Base-by-base conservation (phyloP, 805 yeast genomes). In the Kuraishia piskuri region DNA sequence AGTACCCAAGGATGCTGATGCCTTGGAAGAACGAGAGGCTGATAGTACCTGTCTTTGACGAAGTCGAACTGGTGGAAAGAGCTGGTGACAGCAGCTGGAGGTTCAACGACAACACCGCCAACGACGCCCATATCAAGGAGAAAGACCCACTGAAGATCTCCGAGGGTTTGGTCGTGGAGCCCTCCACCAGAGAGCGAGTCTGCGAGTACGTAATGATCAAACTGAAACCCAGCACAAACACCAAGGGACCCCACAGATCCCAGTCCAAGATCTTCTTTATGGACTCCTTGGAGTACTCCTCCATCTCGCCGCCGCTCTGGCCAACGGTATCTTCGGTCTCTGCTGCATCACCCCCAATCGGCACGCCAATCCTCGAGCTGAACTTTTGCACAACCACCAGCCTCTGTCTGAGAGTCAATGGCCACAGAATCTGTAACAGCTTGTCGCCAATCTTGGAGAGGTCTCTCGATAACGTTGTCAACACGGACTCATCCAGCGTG, bases 241-340 rank as follows among this genome's bases (percentile, higher is more conserved):
- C 71, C 48, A 80, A 63, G 1, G 85, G 85, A 1, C 85, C 85
- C 85, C 84, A 80, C 50, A 80, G 65, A 63, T 80, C 85, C 85
- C 85, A 80, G 53, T 80, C 84, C 52, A 79, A 57, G 12, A 72
- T 72, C 52, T 68, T 66, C 20, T 61, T 60, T 24, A 69, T 63
- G 2, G 71, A 56, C 19, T 68, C 72, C 44, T 61, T 57, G 1
- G 73, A 67, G 22, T 68, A 69, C 36, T 69, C 73, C 53, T 65
- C 68, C 48, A 56, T 64, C 51, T 61, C 61, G 51, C 51, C 58
- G 9, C 22, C 57, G 21, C 50, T 55, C 22, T 47, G 46, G 23
- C 51, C 53, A 21, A 57, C 61, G 46, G 56, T 60, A 22, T 54
- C 58, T 19, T 58, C 46, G 24, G 57, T 52, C 2, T 63, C 68